Evolutionary conservation across 2,329 filamentous ascomycete species (phyloP).

Genomic region (Neospermospora avenae): DNA sequence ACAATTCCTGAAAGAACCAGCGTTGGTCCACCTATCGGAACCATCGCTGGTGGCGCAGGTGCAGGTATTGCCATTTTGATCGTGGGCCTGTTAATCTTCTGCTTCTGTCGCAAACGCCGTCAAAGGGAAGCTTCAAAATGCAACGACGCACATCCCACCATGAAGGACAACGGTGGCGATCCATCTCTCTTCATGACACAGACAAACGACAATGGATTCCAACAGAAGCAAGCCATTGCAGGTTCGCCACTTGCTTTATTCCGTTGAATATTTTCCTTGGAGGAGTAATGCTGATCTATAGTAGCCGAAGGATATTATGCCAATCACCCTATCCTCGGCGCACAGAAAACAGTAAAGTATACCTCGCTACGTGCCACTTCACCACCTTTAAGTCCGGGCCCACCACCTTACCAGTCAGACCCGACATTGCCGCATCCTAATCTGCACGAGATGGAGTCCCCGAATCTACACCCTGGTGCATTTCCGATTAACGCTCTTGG

Average conservation of each 20-base stretch:
- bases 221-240: neutral
- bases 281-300: neutral
- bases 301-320: neutral
- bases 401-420: constrained; percentile 7
- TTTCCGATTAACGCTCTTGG: neutral
- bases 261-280: too few species aligned
- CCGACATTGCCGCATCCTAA: neutral
- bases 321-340: neutral
- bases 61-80: neutral
- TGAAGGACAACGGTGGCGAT: neutral
- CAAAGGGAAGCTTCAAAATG: neutral
- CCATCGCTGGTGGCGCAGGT: constrained; percentile 1
- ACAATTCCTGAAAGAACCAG: neutral
- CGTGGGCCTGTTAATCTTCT: neutral
- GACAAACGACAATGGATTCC: neutral
- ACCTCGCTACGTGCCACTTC: neutral
- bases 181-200: neutral
- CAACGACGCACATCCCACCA: neutral
- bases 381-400: neutral
- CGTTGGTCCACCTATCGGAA: neutral
- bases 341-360: neutral
- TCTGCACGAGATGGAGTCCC: constrained; percentile 5
- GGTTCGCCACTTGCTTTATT: neutral
- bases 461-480: neutral
- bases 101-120: neutral